phyloP scores from a whole-genome alignment of 768 basidiomycete species.

The Kwoniella bestiolae region DNA sequence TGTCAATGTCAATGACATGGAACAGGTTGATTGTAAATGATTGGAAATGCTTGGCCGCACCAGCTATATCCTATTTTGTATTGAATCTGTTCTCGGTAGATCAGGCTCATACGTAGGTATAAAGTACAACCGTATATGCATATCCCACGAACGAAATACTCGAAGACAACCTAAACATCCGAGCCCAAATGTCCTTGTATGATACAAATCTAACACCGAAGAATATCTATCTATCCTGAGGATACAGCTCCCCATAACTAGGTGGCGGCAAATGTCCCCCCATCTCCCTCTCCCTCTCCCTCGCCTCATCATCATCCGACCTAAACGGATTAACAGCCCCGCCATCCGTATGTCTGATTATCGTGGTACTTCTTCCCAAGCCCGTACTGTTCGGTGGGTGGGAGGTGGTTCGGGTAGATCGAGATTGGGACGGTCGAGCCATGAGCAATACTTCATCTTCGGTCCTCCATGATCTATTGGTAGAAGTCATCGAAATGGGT shows the following conservation, averaged over 20 bases:
- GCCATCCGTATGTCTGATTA: conserved; percentile 28
- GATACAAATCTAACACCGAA: neutral
- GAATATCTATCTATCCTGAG: conserved; percentile 3
- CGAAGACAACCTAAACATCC: neutral
- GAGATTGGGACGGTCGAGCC: neutral
- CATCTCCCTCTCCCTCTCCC: neutral
- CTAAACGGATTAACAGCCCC: neutral
- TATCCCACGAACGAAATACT: no score
- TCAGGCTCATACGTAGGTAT: no score
- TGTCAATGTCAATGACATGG: no score
- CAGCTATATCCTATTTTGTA: no score
- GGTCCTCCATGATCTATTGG: conserved; percentile 26
- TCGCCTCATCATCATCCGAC: neutral
- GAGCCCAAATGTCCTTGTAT: neutral
- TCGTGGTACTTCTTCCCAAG: conserved; percentile 17
- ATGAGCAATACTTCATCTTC: conserved; percentile 19
- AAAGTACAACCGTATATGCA: neutral
- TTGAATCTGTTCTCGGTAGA: no score
- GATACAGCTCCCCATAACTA: conserved; percentile 28
- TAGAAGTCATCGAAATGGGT: conserved; percentile 4
- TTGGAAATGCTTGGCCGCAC: no score
- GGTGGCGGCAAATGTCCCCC: conserved; percentile 27
- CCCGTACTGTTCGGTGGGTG: no score
- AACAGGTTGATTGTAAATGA: no score
- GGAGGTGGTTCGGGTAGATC: neutral